phyloP scores from a whole-genome alignment of 169 alveolate genomes.

The Babesia sp. region DNA sequence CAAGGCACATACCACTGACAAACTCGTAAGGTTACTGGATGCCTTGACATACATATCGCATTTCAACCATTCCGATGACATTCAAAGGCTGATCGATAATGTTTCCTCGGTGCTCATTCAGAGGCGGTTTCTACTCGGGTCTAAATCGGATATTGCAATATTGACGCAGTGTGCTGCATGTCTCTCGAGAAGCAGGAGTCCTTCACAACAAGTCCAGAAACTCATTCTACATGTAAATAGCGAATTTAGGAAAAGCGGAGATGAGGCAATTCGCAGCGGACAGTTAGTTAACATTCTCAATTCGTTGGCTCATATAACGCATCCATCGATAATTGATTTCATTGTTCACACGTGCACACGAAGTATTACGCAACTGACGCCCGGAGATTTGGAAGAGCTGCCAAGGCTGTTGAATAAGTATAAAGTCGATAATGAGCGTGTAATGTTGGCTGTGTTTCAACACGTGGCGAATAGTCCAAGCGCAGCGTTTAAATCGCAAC shows the following conservation, averaged over 20 bases:
- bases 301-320: conserved; percentile 18
- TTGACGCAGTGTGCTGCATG: conserved; percentile 9
- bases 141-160: not conserved
- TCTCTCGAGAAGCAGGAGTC: not conserved
- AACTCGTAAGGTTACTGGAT: not conserved
- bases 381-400: conserved; percentile 1
- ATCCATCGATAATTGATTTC: conserved; percentile 29
- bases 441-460: not conserved
- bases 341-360: conserved; percentile 33
- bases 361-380: not conserved
- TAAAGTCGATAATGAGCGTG: conserved; percentile 18
- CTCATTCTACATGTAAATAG: conserved; percentile 3
- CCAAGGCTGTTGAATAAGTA: conserved; percentile 24
- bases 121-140: not conserved
- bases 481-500: not conserved
- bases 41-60: conserved; percentile 1
- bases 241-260: conserved; percentile 17
- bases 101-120: not conserved
- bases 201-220: not conserved
- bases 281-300: not conserved
- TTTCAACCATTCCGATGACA: not conserved
- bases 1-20: not conserved
- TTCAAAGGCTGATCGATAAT: not conserved
- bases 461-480: conserved; percentile 1
- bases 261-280: not conserved